These are phyloP conservation scores for Salix dunnii DNA, from an alignment of 345 rosid genomes.

Conservation along the genomic window DNA sequence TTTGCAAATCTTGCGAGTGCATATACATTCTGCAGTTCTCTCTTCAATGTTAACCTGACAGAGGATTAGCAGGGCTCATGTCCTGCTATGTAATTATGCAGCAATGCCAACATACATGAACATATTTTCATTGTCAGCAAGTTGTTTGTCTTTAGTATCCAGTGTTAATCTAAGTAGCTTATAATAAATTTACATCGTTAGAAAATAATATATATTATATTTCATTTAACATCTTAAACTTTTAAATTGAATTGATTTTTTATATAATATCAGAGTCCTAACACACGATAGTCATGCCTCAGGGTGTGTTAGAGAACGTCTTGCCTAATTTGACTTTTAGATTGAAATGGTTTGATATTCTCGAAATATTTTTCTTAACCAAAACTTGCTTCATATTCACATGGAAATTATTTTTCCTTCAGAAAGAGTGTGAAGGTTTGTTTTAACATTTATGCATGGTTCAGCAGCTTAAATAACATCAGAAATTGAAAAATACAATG, in stretches of 20 bases:
- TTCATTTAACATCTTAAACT: too few species aligned
- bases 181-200: too few species aligned
- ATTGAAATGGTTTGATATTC: not conserved
- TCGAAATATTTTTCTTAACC: not conserved
- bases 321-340: too few species aligned
- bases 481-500: not conserved
- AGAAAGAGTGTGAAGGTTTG: not conserved
- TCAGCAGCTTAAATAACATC: too few species aligned
- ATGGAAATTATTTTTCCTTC: not conserved
- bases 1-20: too few species aligned
- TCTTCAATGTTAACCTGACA: not conserved
- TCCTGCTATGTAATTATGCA: not conserved
- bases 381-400: not conserved
- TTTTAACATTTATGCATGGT: too few species aligned
- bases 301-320: too few species aligned
- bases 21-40: not conserved
- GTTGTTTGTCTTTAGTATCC: not conserved
- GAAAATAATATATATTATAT: too few species aligned
- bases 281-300: too few species aligned
- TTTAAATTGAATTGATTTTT: too few species aligned
- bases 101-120: not conserved
- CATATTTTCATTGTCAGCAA: not conserved
- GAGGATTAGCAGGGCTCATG: too few species aligned
- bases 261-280: too few species aligned
- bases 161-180: not conserved